Conservation (phyloP, 495 filamentous ascomycete species). For the Amniculicola lignicola region DNA sequence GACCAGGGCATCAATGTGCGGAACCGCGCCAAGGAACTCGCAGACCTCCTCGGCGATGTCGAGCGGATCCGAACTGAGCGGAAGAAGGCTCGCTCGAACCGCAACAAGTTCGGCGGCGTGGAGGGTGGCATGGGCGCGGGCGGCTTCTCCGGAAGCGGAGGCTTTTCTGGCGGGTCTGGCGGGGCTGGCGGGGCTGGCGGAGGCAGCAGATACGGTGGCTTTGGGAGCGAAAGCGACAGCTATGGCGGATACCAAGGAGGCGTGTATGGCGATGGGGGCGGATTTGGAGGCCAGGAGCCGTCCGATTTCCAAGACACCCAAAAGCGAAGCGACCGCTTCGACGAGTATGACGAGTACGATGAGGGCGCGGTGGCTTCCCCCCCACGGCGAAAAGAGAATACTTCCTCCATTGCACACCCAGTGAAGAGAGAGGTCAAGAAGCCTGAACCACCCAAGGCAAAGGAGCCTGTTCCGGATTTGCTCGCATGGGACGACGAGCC, state of each 20-base stretch:
- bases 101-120: constrained; percentile 91
- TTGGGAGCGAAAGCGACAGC: constrained; percentile 67
- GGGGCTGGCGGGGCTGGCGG: constrained; percentile 55
- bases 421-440: constrained; percentile 47
- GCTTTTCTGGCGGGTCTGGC: constrained; percentile 52
- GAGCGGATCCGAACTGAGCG: constrained; percentile 87
- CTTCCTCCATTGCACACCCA: constrained; percentile 42
- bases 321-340: constrained; percentile 70
- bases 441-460: constrained; percentile 63
- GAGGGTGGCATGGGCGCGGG: constrained; percentile 69
- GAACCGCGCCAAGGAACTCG: constrained; percentile 91
- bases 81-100: constrained; percentile 86
- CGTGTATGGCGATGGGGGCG: constrained; percentile 91
- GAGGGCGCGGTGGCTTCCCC: constrained; percentile 59
- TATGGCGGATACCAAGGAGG: constrained; percentile 83
- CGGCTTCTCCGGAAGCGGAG: constrained; percentile 59
- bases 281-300: constrained; percentile 70
- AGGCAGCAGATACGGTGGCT: constrained; percentile 76
- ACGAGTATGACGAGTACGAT: constrained; percentile 96
- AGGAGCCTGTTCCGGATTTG: constrained; percentile 82
- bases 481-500: constrained; percentile 78
- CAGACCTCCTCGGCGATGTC: constrained; percentile 89
- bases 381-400: constrained; percentile 48
- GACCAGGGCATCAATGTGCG: constrained; percentile 98
- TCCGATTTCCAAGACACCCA: constrained; percentile 68